Conservation (phyloP, 805 yeast species). For the Suhomyces canberraensis region DNA sequence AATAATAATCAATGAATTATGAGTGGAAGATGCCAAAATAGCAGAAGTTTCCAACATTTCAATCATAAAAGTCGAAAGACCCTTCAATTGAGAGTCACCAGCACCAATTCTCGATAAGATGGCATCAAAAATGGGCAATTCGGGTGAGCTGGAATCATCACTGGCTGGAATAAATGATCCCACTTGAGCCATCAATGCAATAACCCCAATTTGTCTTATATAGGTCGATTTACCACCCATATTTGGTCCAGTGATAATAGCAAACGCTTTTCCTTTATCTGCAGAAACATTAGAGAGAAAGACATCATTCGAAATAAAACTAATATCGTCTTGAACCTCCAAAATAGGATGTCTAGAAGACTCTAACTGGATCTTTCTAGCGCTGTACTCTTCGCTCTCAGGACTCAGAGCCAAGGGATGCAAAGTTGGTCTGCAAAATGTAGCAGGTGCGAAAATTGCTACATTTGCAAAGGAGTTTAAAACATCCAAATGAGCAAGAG, state of each 20-base stretch:
- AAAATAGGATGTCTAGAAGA: constrained; percentile 94
- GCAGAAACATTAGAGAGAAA: constrained; percentile 45
- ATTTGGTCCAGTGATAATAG: constrained; percentile 91
- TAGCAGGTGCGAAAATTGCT: constrained; percentile 71
- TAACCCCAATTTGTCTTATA: constrained; percentile 84
- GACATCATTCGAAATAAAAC: constrained; percentile 93
- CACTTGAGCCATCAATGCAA: constrained; percentile 81
- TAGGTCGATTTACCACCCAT: constrained; percentile 98
- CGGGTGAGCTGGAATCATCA: constrained; percentile 48
- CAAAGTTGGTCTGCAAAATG: constrained; percentile 74
- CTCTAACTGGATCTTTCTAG: constrained; percentile 51
- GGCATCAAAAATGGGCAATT: constrained; percentile 82
- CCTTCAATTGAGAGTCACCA: constrained; percentile 95
- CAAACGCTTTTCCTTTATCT: constrained; percentile 53
- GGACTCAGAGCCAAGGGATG: constrained; percentile 44
- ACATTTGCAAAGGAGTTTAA: constrained; percentile 82
- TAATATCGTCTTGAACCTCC: constrained; percentile 86
- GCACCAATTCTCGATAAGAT: constrained; percentile 98
- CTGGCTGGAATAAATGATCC: constrained; percentile 82
- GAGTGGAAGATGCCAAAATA: constrained; percentile 74
- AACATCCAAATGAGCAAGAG: constrained; percentile 78
- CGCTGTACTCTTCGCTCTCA: constrained; percentile 21
- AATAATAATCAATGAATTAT: constrained; percentile 76
- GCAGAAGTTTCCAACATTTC: constrained; percentile 95
- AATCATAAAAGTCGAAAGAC: constrained; percentile 93